These are phyloP conservation scores for Silene conica DNA, from an alignment of 148 eudicot genomes.

Conservation along the genomic window DNA sequence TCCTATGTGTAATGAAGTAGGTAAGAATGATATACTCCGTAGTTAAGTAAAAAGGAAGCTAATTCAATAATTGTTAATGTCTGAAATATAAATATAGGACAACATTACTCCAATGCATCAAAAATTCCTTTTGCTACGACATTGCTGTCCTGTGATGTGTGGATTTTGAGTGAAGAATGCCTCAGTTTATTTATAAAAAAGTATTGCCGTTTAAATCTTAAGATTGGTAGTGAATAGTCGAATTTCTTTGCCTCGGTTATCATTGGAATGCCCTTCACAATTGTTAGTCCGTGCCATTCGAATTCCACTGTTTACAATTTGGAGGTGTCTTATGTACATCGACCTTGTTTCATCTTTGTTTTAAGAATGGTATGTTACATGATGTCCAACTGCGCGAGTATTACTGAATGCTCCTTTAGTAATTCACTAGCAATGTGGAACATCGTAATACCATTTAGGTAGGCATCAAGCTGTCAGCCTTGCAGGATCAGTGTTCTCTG, in stretches of 20 bases:
- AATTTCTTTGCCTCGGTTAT: background rate
- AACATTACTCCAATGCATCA: background rate
- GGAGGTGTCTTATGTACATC: background rate
- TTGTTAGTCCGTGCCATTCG: background rate
- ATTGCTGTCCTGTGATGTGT: background rate
- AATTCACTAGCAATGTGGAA: background rate
- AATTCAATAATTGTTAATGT: background rate
- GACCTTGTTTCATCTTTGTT: background rate
- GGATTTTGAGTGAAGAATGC: background rate
- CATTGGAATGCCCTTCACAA: no score
- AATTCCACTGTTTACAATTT: background rate
- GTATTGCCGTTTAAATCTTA: background rate
- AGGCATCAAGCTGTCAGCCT: background rate
- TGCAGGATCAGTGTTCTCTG: background rate
- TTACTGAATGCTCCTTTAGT: background rate
- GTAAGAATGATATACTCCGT: no score
- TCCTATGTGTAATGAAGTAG: no score
- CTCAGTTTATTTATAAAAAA: background rate
- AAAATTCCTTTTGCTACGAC: background rate
- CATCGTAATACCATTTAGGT: background rate
- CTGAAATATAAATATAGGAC: background rate
- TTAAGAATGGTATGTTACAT: background rate
- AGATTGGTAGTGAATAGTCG: background rate
- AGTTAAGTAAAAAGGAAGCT: background rate
- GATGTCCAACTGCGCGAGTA: background rate